Base-by-base conservation (phyloP, 164 flowering plant species). In the Magnolia sinica region DNA sequence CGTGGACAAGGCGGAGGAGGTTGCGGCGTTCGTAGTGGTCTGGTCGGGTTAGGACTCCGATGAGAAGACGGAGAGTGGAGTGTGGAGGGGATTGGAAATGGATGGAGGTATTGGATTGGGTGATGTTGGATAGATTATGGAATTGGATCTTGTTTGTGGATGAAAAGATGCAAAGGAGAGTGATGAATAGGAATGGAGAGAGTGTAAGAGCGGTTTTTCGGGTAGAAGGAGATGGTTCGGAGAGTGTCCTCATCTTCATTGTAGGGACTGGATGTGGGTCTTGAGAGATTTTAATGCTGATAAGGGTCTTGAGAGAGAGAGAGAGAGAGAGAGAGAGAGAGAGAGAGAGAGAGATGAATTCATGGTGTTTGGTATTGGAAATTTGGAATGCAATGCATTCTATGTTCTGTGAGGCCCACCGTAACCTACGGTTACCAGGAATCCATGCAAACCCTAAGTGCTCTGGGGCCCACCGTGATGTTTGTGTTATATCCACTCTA, bases 21-120 rank as follows among this genome's bases (percentile, higher is more conserved):
- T 92, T 86, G 16, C 98, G 91, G 22, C 91, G 88, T 0, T 84
- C 81, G 85, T 92, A 92, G 23, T 85, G 88, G 65, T 93, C 97
- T 0, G 98, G 94, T 0, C 89, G 85, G 0, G 96, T 92, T 0
- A 88, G 82, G 77, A 95, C 87, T 64, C 98, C 98, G 69, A 95
- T 81, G 45, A 93, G 86, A 10, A 95, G 74, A 22, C 97, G 81
- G 63, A 93, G 74, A 7, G 88, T 90, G 0, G 81, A 70, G 1
- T 76, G 45, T n/a, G 83, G 14, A 16, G 29, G 16, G 3, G 78
- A 65, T 59, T 74, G 73, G 0, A 0, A n/a, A 18, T 49, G n/a
- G n/a, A 70, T 7, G 7, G 74, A 16, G 20, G 13, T 7, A 3
- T 61, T 19, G 19, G 82, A 52, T 1, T 68, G 11, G 50, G 75